Base-by-base conservation (phyloP, 805 yeast species). In the Candida takata region DNA sequence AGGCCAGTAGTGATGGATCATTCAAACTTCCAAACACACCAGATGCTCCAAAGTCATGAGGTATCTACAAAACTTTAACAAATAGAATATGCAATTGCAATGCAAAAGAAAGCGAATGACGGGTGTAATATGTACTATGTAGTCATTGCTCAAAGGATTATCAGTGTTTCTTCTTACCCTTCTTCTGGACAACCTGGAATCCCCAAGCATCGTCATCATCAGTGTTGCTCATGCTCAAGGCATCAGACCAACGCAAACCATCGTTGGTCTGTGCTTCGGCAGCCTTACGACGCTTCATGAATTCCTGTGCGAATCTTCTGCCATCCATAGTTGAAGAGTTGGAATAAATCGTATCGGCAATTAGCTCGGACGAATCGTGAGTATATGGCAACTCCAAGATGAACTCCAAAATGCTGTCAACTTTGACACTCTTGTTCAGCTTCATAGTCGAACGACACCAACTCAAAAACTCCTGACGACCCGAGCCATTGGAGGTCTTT, bases 321-420 rank as follows among this genome's bases (percentile, higher is more conserved):
- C 97, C 97, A 57, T 92, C 96, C 83, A 90, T 79, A 2, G 88
- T 81, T 3, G 88, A 73, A 27, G 95, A 82, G 41, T 86, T 83
- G 18, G 92, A 78, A 62, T 86, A 87, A 40, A 90, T 77, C 10
- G 96, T 85, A 53, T 90, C 98, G 2, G 95, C 81, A 54, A 90
- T 87, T 55, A 90, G 84, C 56, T 80, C 95, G 33, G 71, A 67
- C 0, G 95, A 76, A 47, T 86, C 95, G 8, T 69, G 49, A 27
- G 78, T 74, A n/a, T 72, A 61, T 24, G 97, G 96, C 43, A 90
- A 70, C 42, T 86, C 79, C 43, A 88, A 64, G 49, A 92, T 70
- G 54, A 92, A 79, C 37, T 82, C 79, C 33, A 90, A 65, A 28
- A 92, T 76, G 54, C 84, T 95, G 43, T 80, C 84, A 32, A 70